These are phyloP conservation scores for Metarhizium album DNA, from an alignment of 2,329 filamentous ascomycete genomes.

Conservation along the genomic window DNA sequence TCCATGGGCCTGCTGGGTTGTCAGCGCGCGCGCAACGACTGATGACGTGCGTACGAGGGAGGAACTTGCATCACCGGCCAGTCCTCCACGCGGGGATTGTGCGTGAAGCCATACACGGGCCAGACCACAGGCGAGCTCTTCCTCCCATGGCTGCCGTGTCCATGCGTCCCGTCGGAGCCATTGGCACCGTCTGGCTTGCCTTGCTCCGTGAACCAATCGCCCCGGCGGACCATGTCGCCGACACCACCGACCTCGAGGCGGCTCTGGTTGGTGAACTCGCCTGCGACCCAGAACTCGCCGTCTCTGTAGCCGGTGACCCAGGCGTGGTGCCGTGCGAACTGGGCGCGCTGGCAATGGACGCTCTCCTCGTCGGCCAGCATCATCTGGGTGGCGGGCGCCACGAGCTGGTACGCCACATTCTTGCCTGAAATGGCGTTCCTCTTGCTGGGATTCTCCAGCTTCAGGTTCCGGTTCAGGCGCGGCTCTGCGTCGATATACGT, in stretches of 20 bases:
- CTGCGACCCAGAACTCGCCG: conserved; percentile 38
- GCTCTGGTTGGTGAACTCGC: conserved; percentile 41
- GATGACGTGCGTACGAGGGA: too few relatives aligned
- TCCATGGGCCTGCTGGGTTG: conserved; percentile 31
- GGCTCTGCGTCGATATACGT: conserved; percentile 42
- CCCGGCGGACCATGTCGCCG: conserved; percentile 33
- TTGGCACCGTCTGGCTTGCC: conserved; percentile 9
- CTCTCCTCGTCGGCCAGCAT: conserved; percentile 34
- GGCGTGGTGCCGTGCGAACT: conserved; percentile 33
- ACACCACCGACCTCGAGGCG: conserved; percentile 30
- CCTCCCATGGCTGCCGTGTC: conserved; percentile 1
- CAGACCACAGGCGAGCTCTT: conserved; percentile 29
- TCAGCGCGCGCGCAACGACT: conserved; percentile 1
- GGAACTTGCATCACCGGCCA: conserved; percentile 31
- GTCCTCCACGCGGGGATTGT: conserved; percentile 12
- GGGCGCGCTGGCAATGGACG: conserved; percentile 30
- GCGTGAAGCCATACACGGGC: conserved; percentile 50
- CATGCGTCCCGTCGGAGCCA: not conserved
- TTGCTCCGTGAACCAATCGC: conserved; percentile 32
- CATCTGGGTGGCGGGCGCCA: conserved; percentile 33
- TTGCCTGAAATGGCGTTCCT: conserved; percentile 38
- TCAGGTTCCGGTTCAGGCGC: conserved; percentile 36
- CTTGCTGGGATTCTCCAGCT: conserved; percentile 34
- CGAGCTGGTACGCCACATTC: conserved; percentile 38
- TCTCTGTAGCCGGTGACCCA: conserved; percentile 41